These are phyloP conservation scores for Phytopythium sindhum DNA, from an alignment of 352 stramenopile species.

Conservation along the genomic window DNA sequence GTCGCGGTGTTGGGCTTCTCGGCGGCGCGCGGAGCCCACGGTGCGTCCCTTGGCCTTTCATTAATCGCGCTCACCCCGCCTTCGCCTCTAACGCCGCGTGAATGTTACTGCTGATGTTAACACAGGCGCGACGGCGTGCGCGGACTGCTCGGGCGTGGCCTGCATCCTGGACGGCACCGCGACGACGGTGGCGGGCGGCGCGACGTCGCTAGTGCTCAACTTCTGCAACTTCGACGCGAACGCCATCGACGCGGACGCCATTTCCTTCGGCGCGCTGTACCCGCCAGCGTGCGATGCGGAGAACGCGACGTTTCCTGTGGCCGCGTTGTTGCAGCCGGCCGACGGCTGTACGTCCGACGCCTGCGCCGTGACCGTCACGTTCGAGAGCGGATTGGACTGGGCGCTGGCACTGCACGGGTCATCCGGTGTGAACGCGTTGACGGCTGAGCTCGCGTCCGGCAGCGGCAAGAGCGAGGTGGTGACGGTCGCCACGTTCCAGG, in stretches of 20 bases:
- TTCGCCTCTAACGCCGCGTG: background rate
- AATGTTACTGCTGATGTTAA: no score
- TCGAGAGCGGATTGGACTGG: slow-evolving; percentile 62
- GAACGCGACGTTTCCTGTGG: slow-evolving; percentile 32
- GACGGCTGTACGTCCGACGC: slow-evolving; percentile 34
- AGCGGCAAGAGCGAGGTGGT: slow-evolving; percentile 36
- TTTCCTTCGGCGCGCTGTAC: slow-evolving; percentile 45
- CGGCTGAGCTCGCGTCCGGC: slow-evolving; percentile 40
- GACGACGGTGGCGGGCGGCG: slow-evolving; percentile 30
- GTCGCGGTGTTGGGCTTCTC: background rate
- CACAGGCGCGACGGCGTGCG: slow-evolving; percentile 39
- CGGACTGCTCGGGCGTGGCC: slow-evolving; percentile 43
- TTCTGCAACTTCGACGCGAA: slow-evolving; percentile 67
- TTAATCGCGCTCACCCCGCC: background rate
- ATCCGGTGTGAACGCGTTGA: slow-evolving; percentile 36
- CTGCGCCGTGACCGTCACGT: slow-evolving; percentile 50
- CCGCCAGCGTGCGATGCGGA: slow-evolving; percentile 44
- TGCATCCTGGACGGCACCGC: slow-evolving; percentile 56
- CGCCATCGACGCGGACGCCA: slow-evolving; percentile 23
- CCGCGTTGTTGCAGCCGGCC: slow-evolving; percentile 28
- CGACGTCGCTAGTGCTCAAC: slow-evolving; percentile 39
- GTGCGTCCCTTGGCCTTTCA: background rate
- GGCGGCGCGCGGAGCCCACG: background rate
- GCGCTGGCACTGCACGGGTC: slow-evolving; percentile 48
- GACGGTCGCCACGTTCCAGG: slow-evolving; percentile 38